A percentile compares a stretch with the other conserved stretches of the same genome.
Evolutionary conservation across 495 filamentous ascomycete species (phyloP).

Genomic region (Friedmanniomyces endolithicus): DNA sequence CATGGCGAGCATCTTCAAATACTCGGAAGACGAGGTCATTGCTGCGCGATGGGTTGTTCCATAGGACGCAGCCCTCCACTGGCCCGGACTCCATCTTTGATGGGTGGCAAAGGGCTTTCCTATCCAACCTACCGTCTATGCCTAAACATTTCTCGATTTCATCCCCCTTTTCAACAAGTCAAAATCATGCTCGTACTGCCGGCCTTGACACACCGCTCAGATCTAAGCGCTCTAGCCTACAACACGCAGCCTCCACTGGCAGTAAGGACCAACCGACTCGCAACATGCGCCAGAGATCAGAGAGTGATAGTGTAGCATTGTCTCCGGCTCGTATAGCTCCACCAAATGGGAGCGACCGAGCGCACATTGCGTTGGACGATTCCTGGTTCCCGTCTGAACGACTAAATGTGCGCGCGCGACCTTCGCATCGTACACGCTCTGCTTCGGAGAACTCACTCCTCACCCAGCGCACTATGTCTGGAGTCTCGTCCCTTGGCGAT

Average conservation of each 20-base stretch:
- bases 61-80: conserved; percentile 17
- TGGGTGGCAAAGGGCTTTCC: conserved; percentile 24
- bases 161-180: not conserved
- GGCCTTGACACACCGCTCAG: not conserved
- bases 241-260: not conserved
- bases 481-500: conserved; percentile 72
- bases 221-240: not conserved
- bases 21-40: not conserved
- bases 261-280: conserved; percentile 16
- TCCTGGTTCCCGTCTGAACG: not conserved
- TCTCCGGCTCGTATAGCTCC: conserved; percentile 10
- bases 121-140: conserved; percentile 40
- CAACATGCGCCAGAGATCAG: conserved; percentile 12
- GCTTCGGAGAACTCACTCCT: conserved; percentile 69
- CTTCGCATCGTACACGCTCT: conserved; percentile 39
- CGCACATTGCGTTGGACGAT: not conserved
- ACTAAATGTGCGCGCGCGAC: not conserved
- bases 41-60: conserved; percentile 32
- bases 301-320: conserved; percentile 12
- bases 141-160: conserved; percentile 28
- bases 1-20: conserved; percentile 36
- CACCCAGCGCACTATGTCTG: conserved; percentile 44
- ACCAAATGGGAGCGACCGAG: not conserved
- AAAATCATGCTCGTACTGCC: not conserved
- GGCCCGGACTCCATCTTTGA: conserved; percentile 7